Base-by-base conservation (phyloP, 345 rosid genomes). In the Citrus trifoliata region DNA sequence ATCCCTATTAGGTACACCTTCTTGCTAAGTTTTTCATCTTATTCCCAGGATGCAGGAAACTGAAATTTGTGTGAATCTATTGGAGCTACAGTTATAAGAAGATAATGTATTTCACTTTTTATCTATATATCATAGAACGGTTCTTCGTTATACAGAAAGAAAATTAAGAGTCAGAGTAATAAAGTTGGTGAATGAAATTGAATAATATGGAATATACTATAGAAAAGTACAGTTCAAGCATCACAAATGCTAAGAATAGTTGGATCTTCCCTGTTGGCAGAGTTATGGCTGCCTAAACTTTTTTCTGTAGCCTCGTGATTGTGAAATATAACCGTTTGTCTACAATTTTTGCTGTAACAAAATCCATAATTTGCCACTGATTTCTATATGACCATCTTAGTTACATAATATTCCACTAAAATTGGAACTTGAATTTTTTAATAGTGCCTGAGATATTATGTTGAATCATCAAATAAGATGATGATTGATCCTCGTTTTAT, bases 1-100 rank as follows among this genome's bases (percentile, higher is more conserved):
- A 86, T 92, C 85, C 86, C 93, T 79, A 68, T 77, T 70, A 93
- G 98, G 98, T 95, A 88, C 35, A 37, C 48, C 38, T 48, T 42
- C 71, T 70, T 74, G 10, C 40, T 51, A 33, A 22, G 14, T 33
- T 62, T 73, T 60, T 42, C 68, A 32, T 37, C 7, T 75, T 32
- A 80, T 51, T 42, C 53, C 16, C 70, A 51, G 55, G 74, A 63
- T 28, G 51, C 55, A 30, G 55, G 37, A 35, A 53, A 53, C 0
- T 53, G 18, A 53, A 12, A 46, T 12, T 32, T 65, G 24, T 65
- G 38, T 65, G 68, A 65, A 32, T 32, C 24, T 32, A 37, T 27
- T 4, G 51, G 37, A 27, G 73, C n/a, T 12, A 48, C 58, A 16
- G n/a, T 28, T 13, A n/a, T 42, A 32, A 48, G 72, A 46, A 68